Conservation (phyloP, 2,329 filamentous ascomycete species). For the Mollisiaceae sp. region DNA sequence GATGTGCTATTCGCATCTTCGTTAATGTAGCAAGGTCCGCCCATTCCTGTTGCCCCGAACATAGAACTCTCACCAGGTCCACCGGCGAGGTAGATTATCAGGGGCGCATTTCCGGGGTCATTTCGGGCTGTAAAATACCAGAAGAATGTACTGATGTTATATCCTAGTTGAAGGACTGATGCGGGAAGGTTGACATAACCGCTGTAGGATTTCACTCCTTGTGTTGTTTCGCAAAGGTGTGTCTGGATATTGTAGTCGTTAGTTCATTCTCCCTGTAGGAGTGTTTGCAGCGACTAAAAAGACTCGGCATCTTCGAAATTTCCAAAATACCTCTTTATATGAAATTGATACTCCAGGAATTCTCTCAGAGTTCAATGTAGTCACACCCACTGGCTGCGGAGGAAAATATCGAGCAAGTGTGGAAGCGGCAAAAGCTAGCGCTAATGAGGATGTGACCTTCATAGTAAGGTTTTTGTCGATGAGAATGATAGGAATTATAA, state of each 20-base stretch:
- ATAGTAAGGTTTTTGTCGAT: too few relatives aligned
- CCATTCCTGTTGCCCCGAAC: slow-evolving; percentile 58
- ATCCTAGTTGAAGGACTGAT: slow-evolving; percentile 16
- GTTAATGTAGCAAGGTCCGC: slow-evolving; percentile 50
- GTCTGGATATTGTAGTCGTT: slow-evolving; percentile 38
- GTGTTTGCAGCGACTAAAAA: too few relatives aligned
- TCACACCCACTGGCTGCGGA: too few relatives aligned
- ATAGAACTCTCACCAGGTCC: slow-evolving; percentile 67
- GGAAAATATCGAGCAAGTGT: too few relatives aligned
- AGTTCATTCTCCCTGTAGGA: too few relatives aligned
- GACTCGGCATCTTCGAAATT: too few relatives aligned
- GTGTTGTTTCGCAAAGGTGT: slow-evolving; percentile 31
- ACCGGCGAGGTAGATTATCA: slow-evolving; percentile 68
- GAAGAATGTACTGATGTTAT: slow-evolving; percentile 41
- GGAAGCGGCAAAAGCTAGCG: too few relatives aligned
- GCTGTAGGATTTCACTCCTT: slow-evolving; percentile 29
- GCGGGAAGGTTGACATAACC: slow-evolving; percentile 31
- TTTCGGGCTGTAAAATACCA: slow-evolving; percentile 51
- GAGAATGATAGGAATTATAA: too few relatives aligned
- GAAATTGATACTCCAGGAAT: too few relatives aligned
- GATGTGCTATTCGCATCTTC: slow-evolving; percentile 50
- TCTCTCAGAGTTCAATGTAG: too few relatives aligned
- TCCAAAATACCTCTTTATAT: too few relatives aligned
- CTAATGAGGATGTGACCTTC: too few relatives aligned
- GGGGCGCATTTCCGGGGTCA: slow-evolving; percentile 51